Evolutionary conservation across 2,329 filamentous ascomycete species (phyloP).

Genomic region (Exophiala sp.): DNA sequence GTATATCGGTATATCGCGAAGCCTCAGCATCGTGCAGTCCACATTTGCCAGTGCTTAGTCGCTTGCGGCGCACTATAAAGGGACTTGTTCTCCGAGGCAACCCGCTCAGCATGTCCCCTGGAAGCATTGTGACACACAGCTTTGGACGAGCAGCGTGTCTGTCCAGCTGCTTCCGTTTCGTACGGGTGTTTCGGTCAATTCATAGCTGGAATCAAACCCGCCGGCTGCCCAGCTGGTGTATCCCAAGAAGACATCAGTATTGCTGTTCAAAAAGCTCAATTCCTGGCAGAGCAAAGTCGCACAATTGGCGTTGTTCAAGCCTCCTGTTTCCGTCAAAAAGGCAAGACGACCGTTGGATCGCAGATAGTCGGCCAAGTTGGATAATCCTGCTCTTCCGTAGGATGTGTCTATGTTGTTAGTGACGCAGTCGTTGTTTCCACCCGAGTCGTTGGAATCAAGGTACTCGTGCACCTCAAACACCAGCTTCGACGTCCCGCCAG

Average conservation of each 20-base stretch:
- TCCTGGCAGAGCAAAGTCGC: constrained; percentile 33
- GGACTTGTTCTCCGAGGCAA: too few species aligned
- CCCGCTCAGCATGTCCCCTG: constrained; percentile 1
- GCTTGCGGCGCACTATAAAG: too few species aligned
- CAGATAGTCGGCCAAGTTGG: constrained; percentile 45
- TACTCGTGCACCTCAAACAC: constrained; percentile 58
- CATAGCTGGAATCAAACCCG: constrained; percentile 31
- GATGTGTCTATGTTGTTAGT: constrained; percentile 46
- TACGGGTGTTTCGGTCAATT: constrained; percentile 23
- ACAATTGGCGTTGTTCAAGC: constrained; percentile 31
- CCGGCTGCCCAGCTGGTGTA: constrained; percentile 38
- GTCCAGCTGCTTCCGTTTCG: constrained; percentile 17
- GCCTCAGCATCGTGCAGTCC: too few species aligned
- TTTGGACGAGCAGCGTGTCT: constrained; percentile 20
- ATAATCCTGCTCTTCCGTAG: constrained; percentile 34
- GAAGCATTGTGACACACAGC: constrained; percentile 11
- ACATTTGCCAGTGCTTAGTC: too few species aligned
- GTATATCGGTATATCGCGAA: too few species aligned
- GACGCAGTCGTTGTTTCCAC: constrained; percentile 48
- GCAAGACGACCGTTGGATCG: constrained; percentile 45
- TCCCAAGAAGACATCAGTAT: constrained; percentile 35
- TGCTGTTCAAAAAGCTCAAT: constrained; percentile 34
- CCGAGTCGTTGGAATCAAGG: constrained; percentile 53
- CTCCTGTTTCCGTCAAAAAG: constrained; percentile 51
- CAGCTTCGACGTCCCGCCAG: constrained; percentile 52